Percentiles rank a stretch among this genome's conserved stretches.
Evolutionary conservation across 345 rosid genomes (phyloP).

Genomic region (thale cress (Arabidopsis thaliana)): DNA sequence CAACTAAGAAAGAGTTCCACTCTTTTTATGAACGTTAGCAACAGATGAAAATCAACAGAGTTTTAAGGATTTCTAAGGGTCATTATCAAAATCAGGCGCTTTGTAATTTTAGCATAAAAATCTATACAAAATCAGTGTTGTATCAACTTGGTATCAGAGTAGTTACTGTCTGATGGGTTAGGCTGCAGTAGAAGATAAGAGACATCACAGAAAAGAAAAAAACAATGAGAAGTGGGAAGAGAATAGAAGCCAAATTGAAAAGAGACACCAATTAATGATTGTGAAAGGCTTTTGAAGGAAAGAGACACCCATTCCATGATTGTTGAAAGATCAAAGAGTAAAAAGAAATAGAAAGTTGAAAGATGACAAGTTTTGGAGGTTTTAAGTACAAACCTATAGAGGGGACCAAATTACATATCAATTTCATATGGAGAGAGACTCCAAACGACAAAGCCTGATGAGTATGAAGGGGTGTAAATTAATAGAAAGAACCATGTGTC

Average conservation of each 20-base stretch:
- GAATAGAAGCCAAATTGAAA: not conserved
- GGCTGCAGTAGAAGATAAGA: not conserved
- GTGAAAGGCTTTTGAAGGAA: not conserved
- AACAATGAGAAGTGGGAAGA: constrained; percentile 5
- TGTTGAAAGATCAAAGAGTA: not conserved
- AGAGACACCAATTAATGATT: not conserved
- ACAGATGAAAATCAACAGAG: not conserved
- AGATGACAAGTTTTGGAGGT: not conserved
- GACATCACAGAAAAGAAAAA: not conserved
- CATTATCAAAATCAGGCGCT: not conserved
- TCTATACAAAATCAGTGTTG: not conserved
- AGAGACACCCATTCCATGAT: no score
- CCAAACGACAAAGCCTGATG: not conserved
- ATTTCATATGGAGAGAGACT: not conserved
- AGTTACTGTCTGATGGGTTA: not conserved
- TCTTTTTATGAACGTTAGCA: not conserved
- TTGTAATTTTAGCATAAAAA: not conserved
- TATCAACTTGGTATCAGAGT: not conserved
- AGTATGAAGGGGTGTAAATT: not conserved
- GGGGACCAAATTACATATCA: not conserved
- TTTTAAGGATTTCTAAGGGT: not conserved
- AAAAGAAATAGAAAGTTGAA: not conserved
- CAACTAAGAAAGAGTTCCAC: not conserved
- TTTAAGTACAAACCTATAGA: not conserved
- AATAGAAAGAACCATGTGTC: not conserved